Evolutionary conservation across 345 rosid genomes (phyloP).

Genomic region (Brassica cretica): DNA sequence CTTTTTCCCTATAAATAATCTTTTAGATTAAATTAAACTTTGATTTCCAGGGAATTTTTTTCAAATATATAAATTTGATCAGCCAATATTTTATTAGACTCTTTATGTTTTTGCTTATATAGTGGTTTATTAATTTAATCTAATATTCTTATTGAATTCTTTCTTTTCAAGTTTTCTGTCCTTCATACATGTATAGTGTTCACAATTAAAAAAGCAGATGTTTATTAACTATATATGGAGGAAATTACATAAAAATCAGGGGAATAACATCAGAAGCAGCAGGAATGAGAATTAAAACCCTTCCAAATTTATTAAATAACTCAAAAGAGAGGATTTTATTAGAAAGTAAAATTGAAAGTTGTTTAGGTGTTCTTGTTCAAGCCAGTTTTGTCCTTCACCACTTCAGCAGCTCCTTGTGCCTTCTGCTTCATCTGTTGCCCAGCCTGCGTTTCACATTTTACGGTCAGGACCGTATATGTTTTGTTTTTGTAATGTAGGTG

Average conservation of each 20-base stretch:
- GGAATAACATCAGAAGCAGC: conserved; percentile 10
- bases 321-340: not conserved
- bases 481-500: not conserved
- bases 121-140: not conserved
- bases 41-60: not conserved
- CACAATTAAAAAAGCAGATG: not conserved
- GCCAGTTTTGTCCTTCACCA: conserved; percentile 63
- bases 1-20: conserved; percentile 7
- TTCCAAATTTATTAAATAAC: conserved; percentile 19
- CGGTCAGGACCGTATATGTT: not conserved
- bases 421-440: conserved; percentile 58
- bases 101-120: not conserved
- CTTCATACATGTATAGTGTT: not conserved
- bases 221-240: conserved; percentile 6
- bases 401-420: conserved; percentile 74
- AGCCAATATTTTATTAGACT: not conserved
- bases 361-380: conserved; percentile 43
- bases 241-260: conserved; percentile 23
- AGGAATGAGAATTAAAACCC: conserved; percentile 14
- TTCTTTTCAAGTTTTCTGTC: not conserved
- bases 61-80: not conserved
- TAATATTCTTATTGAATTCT: not conserved
- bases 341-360: not conserved
- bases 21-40: conserved; percentile 16
- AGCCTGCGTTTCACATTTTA: conserved; percentile 40